A percentile compares a stretch with the other conserved stretches of the same genome.
Evolutionary conservation across 306 rosid genomes (phyloP).

Genomic region (Vigna unguiculata): DNA sequence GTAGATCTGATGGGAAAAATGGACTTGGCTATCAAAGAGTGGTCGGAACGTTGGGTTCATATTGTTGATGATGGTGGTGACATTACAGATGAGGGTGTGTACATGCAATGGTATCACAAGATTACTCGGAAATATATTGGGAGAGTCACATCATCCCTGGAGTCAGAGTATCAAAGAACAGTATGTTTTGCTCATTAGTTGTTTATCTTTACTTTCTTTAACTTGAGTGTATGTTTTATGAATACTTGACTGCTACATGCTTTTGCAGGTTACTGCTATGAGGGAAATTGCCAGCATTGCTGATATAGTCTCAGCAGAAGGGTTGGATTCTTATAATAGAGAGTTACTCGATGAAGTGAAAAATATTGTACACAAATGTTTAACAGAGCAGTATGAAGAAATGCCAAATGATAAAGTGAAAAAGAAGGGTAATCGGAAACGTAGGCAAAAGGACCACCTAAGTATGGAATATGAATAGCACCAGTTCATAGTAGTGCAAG

Average conservation of each 20-base stretch:
- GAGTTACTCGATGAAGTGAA: constrained; percentile 67
- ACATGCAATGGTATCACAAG: constrained; percentile 71
- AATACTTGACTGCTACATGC: not conserved
- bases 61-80: constrained; percentile 53
- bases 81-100: constrained; percentile 53
- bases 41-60: constrained; percentile 63
- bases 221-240: constrained; percentile 12
- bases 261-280: constrained; percentile 68
- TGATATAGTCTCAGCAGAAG: constrained; percentile 62
- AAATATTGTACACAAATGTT: constrained; percentile 62
- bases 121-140: constrained; percentile 73
- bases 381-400: constrained; percentile 68
- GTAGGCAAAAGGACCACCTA: constrained; percentile 57
- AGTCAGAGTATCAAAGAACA: constrained; percentile 78
- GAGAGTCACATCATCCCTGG: constrained; percentile 73
- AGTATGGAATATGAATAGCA: constrained; percentile 43
- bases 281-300: constrained; percentile 72
- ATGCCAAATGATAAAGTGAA: constrained; percentile 58
- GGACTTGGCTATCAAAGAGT: constrained; percentile 63
- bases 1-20: constrained; percentile 62
- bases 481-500: constrained; percentile 29
- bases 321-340: constrained; percentile 67
- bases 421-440: constrained; percentile 64
- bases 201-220: constrained; percentile 18
- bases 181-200: constrained; percentile 49